These are phyloP conservation scores for Lenzites betulinus DNA, from an alignment of 768 basidiomycete genomes.

Conservation along the genomic window DNA sequence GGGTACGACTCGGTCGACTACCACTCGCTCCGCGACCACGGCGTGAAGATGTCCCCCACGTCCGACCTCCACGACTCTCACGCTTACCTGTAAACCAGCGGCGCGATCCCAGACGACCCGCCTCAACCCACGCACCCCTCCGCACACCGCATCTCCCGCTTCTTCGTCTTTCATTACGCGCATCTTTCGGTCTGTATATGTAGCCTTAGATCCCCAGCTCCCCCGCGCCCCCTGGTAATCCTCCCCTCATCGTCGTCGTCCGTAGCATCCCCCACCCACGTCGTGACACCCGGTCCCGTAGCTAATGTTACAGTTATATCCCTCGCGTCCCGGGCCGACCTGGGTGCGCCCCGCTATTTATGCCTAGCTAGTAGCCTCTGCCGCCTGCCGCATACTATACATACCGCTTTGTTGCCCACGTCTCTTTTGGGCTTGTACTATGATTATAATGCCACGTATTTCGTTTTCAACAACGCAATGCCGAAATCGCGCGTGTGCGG, in stretches of 20 bases:
- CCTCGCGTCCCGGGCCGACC: conserved; percentile 8
- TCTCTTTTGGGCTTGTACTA: conserved; percentile 5
- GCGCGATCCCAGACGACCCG: neutral
- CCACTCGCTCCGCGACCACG: conserved; percentile 36
- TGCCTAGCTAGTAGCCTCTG: conserved; percentile 4
- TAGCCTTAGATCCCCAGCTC: conserved; percentile 9
- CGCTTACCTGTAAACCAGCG: conserved; percentile 4
- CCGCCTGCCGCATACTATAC: neutral
- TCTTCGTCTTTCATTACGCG: neutral
- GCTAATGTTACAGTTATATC: conserved; percentile 15
- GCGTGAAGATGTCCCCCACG: conserved; percentile 7
- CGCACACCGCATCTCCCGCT: neutral
- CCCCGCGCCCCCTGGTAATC: neutral
- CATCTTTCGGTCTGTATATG: conserved; percentile 16
- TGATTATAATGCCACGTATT: neutral
- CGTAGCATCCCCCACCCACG: neutral
- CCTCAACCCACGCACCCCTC: neutral
- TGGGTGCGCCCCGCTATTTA: conserved; percentile 15
- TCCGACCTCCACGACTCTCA: conserved; percentile 13
- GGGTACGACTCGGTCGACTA: conserved; percentile 36
- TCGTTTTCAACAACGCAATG: neutral
- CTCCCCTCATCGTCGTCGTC: neutral
- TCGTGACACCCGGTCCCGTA: conserved; percentile 1
- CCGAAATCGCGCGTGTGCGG: neutral
- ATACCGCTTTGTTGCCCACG: conserved; percentile 3